Percentiles rank a stretch among this genome's conserved stretches.
These are phyloP conservation scores for Backusella australiensis DNA, from an alignment of 192 early-diverging fungal genomes.

Conservation along the genomic window DNA sequence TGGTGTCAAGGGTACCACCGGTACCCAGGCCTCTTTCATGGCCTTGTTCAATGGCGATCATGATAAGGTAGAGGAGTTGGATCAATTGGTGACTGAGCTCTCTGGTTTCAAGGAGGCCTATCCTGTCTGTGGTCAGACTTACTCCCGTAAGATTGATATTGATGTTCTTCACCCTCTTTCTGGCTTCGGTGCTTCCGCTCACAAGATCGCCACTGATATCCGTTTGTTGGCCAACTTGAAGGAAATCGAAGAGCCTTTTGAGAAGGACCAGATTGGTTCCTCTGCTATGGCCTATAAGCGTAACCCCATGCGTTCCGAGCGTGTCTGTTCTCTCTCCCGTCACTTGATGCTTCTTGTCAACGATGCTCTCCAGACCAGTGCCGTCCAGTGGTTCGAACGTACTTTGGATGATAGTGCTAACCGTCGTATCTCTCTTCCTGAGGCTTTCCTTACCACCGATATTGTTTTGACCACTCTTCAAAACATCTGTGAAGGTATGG, in stretches of 20 bases:
- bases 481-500: constrained; percentile 96
- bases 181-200: constrained; percentile 93
- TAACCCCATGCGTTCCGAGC: constrained; percentile 98
- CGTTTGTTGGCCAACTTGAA: constrained; percentile 94
- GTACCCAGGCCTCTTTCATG: constrained; percentile 97
- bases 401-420: constrained; percentile 97
- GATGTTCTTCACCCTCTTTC: constrained; percentile 84
- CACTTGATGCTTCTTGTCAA: constrained; percentile 91
- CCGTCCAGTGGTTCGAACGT: constrained; percentile 96
- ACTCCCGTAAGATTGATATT: constrained; percentile 96
- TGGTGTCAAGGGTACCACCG: constrained; percentile 98
- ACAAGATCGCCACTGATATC: constrained; percentile 97
- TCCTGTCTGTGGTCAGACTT: constrained; percentile 96
- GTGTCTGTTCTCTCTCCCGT: constrained; percentile 92
- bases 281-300: constrained; percentile 99
- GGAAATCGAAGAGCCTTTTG: constrained; percentile 99
- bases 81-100: constrained; percentile 86
- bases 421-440: constrained; percentile 92
- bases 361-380: constrained; percentile 86
- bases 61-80: constrained; percentile 90
- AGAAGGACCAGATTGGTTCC: constrained; percentile 98
- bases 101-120: constrained; percentile 83
- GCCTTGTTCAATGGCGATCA: constrained; percentile 93
- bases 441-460: constrained; percentile 96
- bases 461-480: constrained; percentile 93